Conservation (phyloP, 2,329 filamentous ascomycete genomes). For the Lecanosticta acicola region DNA sequence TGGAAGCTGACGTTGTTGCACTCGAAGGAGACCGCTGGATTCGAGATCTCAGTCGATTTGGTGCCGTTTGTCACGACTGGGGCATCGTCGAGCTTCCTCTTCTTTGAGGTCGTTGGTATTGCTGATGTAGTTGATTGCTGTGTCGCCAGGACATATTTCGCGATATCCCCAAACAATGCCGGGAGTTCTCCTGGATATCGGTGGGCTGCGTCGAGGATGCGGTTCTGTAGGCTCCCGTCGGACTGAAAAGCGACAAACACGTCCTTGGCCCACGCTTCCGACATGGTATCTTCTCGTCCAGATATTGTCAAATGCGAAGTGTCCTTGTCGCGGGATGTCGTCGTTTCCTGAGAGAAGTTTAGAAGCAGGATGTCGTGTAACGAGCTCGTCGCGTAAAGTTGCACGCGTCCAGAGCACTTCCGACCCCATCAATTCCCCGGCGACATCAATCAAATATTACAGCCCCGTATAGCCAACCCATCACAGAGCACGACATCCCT, state of each 20-base stretch:
- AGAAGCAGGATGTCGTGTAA: no score
- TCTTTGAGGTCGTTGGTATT: slow-evolving; percentile 35
- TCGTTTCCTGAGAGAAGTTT: no score
- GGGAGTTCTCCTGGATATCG: slow-evolving; percentile 20
- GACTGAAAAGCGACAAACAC: slow-evolving; percentile 17
- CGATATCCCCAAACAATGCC: slow-evolving; percentile 46
- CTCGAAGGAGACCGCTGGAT: slow-evolving; percentile 37
- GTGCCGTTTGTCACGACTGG: slow-evolving; percentile 8
- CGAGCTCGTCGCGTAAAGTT: neutral
- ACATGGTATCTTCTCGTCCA: neutral
- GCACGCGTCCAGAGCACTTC: neutral
- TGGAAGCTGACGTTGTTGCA: slow-evolving; percentile 56
- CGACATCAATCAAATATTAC: no score
- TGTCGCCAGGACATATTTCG: slow-evolving; percentile 36
- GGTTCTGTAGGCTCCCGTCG: slow-evolving; percentile 12
- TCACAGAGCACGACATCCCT: no score
- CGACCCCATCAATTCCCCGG: no score
- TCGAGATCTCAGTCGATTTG: slow-evolving; percentile 22
- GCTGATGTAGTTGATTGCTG: slow-evolving; percentile 27
- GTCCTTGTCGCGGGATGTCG: no score
- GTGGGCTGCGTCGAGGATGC: slow-evolving; percentile 15
- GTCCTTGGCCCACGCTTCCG: slow-evolving; percentile 5
- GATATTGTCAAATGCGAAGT: no score
- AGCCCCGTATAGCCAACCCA: no score
- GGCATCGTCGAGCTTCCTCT: slow-evolving; percentile 45